Conservation (phyloP, 2,329 filamentous ascomycete genomes). For the Coniochaeta ligniaria region DNA sequence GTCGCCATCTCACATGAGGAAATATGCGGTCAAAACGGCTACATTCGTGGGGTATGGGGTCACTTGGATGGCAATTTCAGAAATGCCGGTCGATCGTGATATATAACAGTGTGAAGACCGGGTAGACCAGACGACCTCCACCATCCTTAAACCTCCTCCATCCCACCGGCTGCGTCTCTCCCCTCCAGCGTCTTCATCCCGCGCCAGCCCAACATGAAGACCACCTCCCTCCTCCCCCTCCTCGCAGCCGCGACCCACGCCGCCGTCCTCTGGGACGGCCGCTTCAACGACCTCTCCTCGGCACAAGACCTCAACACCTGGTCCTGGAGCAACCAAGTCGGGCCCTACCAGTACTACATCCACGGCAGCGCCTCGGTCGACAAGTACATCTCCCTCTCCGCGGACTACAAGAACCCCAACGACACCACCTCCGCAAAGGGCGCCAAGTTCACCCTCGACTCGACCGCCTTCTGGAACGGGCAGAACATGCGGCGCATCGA, state of each 20-base stretch:
- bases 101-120: background rate
- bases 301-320: constrained; percentile 50
- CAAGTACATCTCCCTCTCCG: constrained; percentile 55
- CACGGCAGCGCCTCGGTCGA: constrained; percentile 52
- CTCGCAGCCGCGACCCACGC: constrained; percentile 12
- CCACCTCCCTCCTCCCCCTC: constrained; percentile 8
- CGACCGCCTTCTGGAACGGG: constrained; percentile 63
- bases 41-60: background rate
- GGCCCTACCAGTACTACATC: constrained; percentile 70
- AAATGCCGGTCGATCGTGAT: background rate
- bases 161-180: background rate
- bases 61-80: background rate
- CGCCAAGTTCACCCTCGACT: constrained; percentile 58
- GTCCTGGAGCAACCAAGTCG: constrained; percentile 63
- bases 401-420: constrained; percentile 57
- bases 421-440: constrained; percentile 56
- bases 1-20: background rate
- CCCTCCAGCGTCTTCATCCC: background rate
- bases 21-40: background rate
- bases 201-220: constrained; percentile 10
- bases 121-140: background rate
- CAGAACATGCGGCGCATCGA: constrained; percentile 68
- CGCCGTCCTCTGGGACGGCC: constrained; percentile 49
- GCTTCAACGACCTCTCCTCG: constrained; percentile 52
- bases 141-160: background rate